Conservation (phyloP, 2,329 filamentous ascomycete species). For the Colletotrichum sublineola region DNA sequence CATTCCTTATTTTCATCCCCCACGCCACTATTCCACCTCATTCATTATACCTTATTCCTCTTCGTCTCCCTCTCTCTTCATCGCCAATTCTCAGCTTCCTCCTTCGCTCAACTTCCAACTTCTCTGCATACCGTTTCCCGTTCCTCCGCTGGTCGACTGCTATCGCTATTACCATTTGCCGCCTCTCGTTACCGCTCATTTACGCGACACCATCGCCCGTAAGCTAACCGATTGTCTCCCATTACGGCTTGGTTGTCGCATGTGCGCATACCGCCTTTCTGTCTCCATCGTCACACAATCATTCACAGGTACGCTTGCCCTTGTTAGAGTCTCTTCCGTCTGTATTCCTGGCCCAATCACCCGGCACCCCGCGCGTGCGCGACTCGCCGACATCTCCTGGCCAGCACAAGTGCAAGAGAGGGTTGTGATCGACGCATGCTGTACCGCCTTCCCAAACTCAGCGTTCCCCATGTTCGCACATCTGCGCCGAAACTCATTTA, state of each 20-base stretch:
- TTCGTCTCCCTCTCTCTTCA: slow-evolving; percentile 8
- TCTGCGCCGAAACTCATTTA: slow-evolving; percentile 28
- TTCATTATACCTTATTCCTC: slow-evolving; percentile 15
- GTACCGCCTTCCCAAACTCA: slow-evolving; percentile 34
- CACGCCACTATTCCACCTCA: slow-evolving; percentile 6
- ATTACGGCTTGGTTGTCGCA: neutral
- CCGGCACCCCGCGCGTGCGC: slow-evolving; percentile 4
- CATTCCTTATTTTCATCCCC: neutral
- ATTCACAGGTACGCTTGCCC: slow-evolving; percentile 25
- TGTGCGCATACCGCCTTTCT: slow-evolving; percentile 8
- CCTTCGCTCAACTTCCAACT: neutral
- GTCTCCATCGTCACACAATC: slow-evolving; percentile 13
- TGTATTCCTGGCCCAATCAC: slow-evolving; percentile 11
- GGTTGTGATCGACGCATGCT: slow-evolving; percentile 29
- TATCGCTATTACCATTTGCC: neutral
- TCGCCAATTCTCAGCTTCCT: slow-evolving; percentile 6
- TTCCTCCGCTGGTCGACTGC: slow-evolving; percentile 10
- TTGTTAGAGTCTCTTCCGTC: slow-evolving; percentile 25
- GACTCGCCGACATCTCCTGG: slow-evolving; percentile 26
- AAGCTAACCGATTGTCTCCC: neutral
- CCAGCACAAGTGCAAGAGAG: slow-evolving; percentile 6
- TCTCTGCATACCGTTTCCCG: neutral
- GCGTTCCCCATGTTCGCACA: slow-evolving; percentile 34
- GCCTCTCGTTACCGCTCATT: slow-evolving; percentile 7
- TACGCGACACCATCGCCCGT: neutral